phyloP scores from a whole-genome alignment of 257 asterid species.

The Ehretia macrophylla region DNA sequence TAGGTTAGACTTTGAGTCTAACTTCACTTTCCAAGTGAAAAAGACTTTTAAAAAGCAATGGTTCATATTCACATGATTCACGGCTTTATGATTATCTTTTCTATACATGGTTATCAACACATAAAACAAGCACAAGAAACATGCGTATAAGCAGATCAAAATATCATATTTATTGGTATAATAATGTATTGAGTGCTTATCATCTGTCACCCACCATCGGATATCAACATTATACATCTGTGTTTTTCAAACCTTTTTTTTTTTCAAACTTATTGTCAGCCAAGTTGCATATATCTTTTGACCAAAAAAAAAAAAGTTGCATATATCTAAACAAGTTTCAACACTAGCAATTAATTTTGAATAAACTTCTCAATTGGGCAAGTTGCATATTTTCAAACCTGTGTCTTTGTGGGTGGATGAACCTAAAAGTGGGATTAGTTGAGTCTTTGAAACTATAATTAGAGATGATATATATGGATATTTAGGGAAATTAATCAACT shows the following conservation, averaged over 20 bases:
- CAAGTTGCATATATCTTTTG: conserved; percentile 5
- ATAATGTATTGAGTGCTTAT: conserved; percentile 12
- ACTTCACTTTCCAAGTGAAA: too few relatives aligned
- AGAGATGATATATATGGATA: too few relatives aligned
- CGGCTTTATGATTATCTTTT: conserved; percentile 12
- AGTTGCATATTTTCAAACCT: not conserved
- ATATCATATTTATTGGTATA: conserved; percentile 9
- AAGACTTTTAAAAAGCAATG: conserved; percentile 13
- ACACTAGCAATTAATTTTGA: not conserved
- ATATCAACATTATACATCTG: not conserved
- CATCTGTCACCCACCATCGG: conserved; percentile 30
- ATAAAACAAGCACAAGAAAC: not conserved
- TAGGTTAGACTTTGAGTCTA: not conserved
- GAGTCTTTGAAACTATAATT: too few relatives aligned
- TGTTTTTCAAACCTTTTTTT: too few relatives aligned
- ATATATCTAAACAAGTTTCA: not conserved
- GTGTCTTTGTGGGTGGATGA: not conserved
- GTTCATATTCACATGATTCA: conserved; percentile 31
- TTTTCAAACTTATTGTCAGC: not conserved
- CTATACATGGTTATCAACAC: conserved; percentile 2
- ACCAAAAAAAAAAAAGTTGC: too few relatives aligned
- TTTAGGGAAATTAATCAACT: too few relatives aligned
- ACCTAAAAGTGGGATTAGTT: too few relatives aligned
- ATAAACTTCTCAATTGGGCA: not conserved
- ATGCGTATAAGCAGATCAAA: conserved; percentile 25